Conservation (phyloP, 192 early-diverging fungal genomes). For the Backusella australiensis region DNA sequence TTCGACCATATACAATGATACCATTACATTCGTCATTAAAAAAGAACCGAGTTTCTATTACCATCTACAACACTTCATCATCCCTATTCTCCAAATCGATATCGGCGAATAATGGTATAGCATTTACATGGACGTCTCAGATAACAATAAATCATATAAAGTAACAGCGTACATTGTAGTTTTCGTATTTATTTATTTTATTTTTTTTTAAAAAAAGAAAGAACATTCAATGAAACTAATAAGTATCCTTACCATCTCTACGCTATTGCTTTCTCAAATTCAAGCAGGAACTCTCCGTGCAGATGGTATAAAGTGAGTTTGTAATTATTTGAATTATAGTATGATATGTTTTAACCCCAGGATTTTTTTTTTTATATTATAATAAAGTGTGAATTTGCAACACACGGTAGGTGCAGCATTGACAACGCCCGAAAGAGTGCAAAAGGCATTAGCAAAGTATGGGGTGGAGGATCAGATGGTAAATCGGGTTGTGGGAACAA, state of each 20-base stretch:
- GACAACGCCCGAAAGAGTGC: constrained; percentile 16
- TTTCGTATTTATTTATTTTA: no score
- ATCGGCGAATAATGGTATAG: not conserved
- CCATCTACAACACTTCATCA: not conserved
- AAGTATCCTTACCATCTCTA: not conserved
- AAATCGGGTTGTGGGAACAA: not conserved
- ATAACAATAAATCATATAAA: not conserved
- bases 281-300: not conserved
- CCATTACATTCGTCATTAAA: not conserved
- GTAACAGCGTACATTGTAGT: not conserved
- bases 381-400: constrained; percentile 10
- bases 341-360: no score
- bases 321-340: not conserved
- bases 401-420: not conserved
- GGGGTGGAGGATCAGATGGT: not conserved
- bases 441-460: constrained; percentile 23
- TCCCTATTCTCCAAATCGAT: not conserved
- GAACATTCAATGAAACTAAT: not conserved
- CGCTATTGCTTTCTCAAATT: not conserved
- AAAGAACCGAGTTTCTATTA: not conserved
- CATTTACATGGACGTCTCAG: not conserved
- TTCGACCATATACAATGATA: not conserved
- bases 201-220: not conserved
- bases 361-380: no score
- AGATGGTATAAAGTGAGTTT: not conserved